Evolutionary conservation across 306 rosid genomes (phyloP).

Genomic region (Quercus bicolor): DNA sequence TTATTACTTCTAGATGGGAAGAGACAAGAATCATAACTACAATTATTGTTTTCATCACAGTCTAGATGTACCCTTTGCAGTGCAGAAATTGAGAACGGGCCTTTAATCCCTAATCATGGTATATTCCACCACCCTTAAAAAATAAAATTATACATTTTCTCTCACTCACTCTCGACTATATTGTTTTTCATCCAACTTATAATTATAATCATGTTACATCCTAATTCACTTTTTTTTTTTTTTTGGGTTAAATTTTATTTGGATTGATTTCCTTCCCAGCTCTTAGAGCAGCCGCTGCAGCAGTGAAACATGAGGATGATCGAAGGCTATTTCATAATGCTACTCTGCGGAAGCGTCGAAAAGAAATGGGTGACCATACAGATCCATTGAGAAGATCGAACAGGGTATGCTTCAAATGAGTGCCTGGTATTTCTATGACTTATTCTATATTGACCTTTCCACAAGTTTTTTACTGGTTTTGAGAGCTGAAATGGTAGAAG

Average conservation of each 20-base stretch:
- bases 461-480: not conserved
- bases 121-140: conserved; percentile 21
- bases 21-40: conserved; percentile 44
- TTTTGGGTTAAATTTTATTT: conserved; percentile 7
- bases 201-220: conserved; percentile 5
- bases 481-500: not conserved
- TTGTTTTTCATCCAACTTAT: conserved; percentile 15
- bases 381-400: conserved; percentile 73
- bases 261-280: conserved; percentile 49
- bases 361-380: conserved; percentile 83
- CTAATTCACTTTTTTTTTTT: not conserved
- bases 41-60: conserved; percentile 62
- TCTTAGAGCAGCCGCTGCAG: conserved; percentile 94
- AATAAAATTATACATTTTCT: not conserved
- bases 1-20: conserved; percentile 31
- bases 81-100: conserved; percentile 66
- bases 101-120: conserved; percentile 87
- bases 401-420: conserved; percentile 49
- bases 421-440: conserved; percentile 2
- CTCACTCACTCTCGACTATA: not conserved
- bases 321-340: conserved; percentile 90
- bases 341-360: conserved; percentile 84
- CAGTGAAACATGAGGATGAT: conserved; percentile 88
- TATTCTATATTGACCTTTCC: conserved; percentile 15
- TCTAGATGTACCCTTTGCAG: conserved; percentile 87